Base-by-base conservation (phyloP, 768 basidiomycete species). In the Leccinellum luteum region DNA sequence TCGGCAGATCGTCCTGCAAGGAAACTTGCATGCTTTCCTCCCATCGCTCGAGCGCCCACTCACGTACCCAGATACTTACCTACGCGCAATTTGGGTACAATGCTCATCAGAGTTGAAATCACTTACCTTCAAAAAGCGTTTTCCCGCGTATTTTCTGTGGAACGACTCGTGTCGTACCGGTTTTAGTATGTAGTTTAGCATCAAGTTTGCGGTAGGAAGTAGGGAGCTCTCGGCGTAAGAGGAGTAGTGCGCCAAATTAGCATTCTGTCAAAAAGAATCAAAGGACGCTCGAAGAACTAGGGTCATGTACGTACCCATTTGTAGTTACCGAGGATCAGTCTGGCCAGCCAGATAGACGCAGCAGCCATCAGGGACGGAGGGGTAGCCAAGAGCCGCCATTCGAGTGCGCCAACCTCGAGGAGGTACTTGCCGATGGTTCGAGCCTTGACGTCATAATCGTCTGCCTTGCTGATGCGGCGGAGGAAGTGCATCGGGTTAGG, bases 401-500 rank as follows among this genome's bases (percentile, higher is more conserved):
- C 94, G 19, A 97, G 77, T 51, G 85, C 83, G 13, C 85, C 83
- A 50, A 97, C 90, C 76, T 97, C 95, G 53, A 95, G 76, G 52
- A 97, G 79, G 73, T 93, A 98, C 72, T 98, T 97, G 34, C 86
- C 92, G 19, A 97, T 80, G 3, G 94, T 94, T 56, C 94, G 77
- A 15, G 87, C 87, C 63, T 92, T 84, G 30, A 90, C 81, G 64
- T 95, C 90, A 72, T 93, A 96, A 55, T 87, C 85, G 64, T 98
- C 95, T 3, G 94, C 95, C 75, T 97, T 98, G 76, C 90, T 93
- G 55, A 92, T 86, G 32, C 94, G 81, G 38, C 94, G 79, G 41
- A 97, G 79, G 79, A 89, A 97, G 61, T 90, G 86, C 75, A 98
- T 86, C 3, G 94, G 92, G 61, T 90, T 93, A 28, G 95, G 91